Percentiles rank a stretch among this genome's conserved stretches.
phyloP scores from a whole-genome alignment of 495 filamentous ascomycete genomes.

The Penicillium robsamsonii region DNA sequence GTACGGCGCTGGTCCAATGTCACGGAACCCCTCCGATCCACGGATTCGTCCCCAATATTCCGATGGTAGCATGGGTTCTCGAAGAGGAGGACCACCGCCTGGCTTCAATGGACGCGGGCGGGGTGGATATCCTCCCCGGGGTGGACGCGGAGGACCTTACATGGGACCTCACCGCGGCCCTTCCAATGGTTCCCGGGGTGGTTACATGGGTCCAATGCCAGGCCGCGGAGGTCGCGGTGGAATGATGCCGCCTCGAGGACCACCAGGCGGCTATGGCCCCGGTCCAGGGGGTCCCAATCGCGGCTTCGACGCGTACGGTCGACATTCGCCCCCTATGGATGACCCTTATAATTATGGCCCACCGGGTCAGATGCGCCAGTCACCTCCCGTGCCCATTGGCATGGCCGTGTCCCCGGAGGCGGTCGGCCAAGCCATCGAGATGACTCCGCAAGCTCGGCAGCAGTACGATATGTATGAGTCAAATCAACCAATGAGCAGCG shows the following conservation, averaged over 20 bases:
- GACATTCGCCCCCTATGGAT: slow-evolving; percentile 30
- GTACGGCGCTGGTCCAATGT: slow-evolving; percentile 39
- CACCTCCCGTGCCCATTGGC: slow-evolving; percentile 59
- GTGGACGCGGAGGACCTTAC: slow-evolving; percentile 56
- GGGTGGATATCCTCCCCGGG: slow-evolving; percentile 52
- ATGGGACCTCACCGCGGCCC: slow-evolving; percentile 40
- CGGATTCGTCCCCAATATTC: slow-evolving; percentile 60
- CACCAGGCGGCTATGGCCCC: slow-evolving; percentile 46
- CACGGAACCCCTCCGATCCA: slow-evolving; percentile 47
- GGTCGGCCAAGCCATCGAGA: slow-evolving; percentile 77
- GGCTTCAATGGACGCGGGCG: slow-evolving; percentile 56
- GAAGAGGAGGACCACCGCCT: slow-evolving; percentile 48
- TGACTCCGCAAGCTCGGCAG: slow-evolving; percentile 56
- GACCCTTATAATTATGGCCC: slow-evolving; percentile 28
- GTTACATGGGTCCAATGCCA: slow-evolving; percentile 34
- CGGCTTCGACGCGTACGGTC: slow-evolving; percentile 26
- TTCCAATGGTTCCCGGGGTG: slow-evolving; percentile 30
- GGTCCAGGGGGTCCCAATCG: slow-evolving; percentile 26
- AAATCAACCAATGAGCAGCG: slow-evolving; percentile 61
- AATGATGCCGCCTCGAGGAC: slow-evolving; percentile 50
- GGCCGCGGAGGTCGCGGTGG: slow-evolving; percentile 31
- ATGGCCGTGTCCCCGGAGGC: slow-evolving; percentile 52
- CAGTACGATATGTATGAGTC: slow-evolving; percentile 42
- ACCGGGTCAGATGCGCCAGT: slow-evolving; percentile 17
- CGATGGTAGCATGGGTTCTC: slow-evolving; percentile 56